Base-by-base conservation (phyloP, 805 yeast genomes). In the Blastobotrys mokoenaii region DNA sequence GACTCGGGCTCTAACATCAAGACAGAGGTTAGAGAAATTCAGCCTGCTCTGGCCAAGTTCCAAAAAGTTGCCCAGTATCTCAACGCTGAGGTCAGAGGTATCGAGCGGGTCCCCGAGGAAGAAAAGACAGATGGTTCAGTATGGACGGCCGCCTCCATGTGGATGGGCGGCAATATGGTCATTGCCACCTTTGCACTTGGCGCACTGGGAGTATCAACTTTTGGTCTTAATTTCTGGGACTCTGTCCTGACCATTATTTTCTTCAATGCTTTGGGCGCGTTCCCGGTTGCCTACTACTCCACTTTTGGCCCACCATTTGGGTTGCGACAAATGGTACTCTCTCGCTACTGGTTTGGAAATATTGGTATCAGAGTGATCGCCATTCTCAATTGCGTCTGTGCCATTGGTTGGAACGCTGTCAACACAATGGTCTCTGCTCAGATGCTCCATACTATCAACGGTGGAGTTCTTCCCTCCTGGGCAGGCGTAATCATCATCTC, bases 371-470 rank as follows among this genome's bases (percentile, higher is more conserved):
- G 95, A 62, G 72, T 87, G 46, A 82, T 86, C 58, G 81, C 94
- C 7, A 63, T 82, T 39, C 71, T 89, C 61, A 87, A 88, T 60
- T 75, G 80, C 58, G 64, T 89, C 51, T 89, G 95, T 22, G 85
- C 95, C 74, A 77, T 88, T 46, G 96, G 97, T 56, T 89, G 97
- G 97, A 84, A 93, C 66, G 86, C 95, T 8, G 90, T 87, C 40
- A 89, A 89, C 66, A 85, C 84, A 50, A 84, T 88, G 77, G 83
- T 88, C 29, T 79, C 93, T 31, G 95, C 96, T 18, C 93, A 86
- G 64, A 68, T 88, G 51, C 70, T 88, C 48, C 79, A 82, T 66
- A 77, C 83, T 60, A 82, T 89, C 50, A 86, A 86, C 70, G 68
- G 64, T 50, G 69, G 68, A 34, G 68, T 68, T 20, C 69, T 82